phyloP scores from a whole-genome alignment of 2,329 filamentous ascomycete genomes.

The Coniochaeta sp. region DNA sequence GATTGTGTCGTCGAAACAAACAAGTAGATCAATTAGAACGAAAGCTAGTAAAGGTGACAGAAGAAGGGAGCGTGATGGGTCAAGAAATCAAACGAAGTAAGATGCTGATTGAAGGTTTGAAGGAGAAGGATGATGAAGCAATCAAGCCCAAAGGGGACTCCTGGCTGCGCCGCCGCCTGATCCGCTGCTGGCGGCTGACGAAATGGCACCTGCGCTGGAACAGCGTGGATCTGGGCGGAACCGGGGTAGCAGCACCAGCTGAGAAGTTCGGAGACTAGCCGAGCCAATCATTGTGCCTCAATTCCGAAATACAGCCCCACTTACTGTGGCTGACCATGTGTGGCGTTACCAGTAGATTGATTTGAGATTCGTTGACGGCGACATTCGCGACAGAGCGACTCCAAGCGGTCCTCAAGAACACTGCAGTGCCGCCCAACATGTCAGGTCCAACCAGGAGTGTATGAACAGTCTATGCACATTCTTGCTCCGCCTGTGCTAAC shows the following conservation, averaged over 20 bases:
- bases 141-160: neutral
- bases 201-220: neutral
- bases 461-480: conserved; percentile 1
- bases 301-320: neutral
- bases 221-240: neutral
- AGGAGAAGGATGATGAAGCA: conserved; percentile 1
- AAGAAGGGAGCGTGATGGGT: neutral
- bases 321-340: neutral
- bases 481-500: neutral
- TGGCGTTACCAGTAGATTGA: neutral
- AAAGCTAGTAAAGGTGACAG: neutral
- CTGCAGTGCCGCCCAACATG: conserved; percentile 7
- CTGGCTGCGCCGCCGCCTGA: neutral
- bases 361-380: neutral
- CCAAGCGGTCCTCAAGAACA: neutral
- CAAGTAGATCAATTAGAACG: neutral
- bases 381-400: neutral
- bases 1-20: neutral
- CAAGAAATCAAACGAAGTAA: conserved; percentile 1
- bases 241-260: neutral
- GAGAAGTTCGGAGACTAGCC: neutral
- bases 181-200: neutral
- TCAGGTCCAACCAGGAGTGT: conserved; percentile 13
- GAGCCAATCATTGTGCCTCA: neutral
- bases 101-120: conserved; percentile 7